A percentile compares a stretch with the other conserved stretches of the same genome.
These are phyloP conservation scores for Vitellaria paradoxa DNA, from an alignment of 179 eudicot species.

Conservation along the genomic window DNA sequence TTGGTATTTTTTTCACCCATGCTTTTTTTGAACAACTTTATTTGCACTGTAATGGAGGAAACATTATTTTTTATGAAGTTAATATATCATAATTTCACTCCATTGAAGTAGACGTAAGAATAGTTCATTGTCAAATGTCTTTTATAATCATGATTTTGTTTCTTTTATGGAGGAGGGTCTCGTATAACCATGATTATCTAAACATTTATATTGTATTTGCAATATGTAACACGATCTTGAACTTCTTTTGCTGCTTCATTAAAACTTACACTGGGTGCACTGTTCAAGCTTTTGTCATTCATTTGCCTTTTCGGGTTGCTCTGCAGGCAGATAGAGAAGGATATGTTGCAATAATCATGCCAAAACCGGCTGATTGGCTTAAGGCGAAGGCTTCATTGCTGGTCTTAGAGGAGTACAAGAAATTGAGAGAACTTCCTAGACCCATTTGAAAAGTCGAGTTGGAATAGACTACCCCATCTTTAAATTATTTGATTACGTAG, in stretches of 20 bases:
- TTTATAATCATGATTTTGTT: no score
- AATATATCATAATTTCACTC: no score
- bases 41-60: neutral
- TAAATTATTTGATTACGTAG: neutral
- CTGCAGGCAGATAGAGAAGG: constrained; percentile 92
- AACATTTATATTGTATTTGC: neutral
- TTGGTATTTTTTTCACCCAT: neutral
- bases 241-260: constrained; percentile 11
- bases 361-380: constrained; percentile 89
- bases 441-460: constrained; percentile 2
- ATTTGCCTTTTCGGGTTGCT: neutral
- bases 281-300: neutral
- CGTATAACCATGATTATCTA: neutral
- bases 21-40: neutral
- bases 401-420: constrained; percentile 57
- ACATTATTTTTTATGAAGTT: neutral
- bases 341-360: constrained; percentile 86
- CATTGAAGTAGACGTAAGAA: no score
- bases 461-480: neutral
- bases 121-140: no score
- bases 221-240: neutral
- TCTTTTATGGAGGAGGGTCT: no score
- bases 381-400: constrained; percentile 62
- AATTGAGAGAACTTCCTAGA: constrained; percentile 36
- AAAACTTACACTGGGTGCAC: neutral